These are phyloP conservation scores for Schizonepeta tenuifolia DNA, from an alignment of 257 asterid genomes.

Conservation along the genomic window DNA sequence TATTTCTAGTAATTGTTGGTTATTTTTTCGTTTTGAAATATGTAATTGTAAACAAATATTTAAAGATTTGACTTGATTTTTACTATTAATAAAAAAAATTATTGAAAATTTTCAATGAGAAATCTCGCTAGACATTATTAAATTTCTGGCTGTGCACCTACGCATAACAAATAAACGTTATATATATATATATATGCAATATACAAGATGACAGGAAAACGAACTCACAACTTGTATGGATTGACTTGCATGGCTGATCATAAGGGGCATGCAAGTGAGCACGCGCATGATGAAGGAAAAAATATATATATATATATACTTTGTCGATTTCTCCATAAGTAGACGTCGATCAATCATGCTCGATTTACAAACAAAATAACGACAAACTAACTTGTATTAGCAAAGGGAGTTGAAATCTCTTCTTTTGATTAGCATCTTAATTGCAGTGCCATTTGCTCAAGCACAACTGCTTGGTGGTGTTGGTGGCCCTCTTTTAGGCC, in stretches of 20 bases:
- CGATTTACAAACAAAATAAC: background rate
- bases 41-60: too few relatives aligned
- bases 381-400: background rate
- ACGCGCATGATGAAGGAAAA: slow-evolving; percentile 19
- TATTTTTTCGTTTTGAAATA: too few relatives aligned
- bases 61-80: too few relatives aligned
- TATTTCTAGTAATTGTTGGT: too few relatives aligned
- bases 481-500: slow-evolving; percentile 31
- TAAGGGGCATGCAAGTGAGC: slow-evolving; percentile 14
- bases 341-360: slow-evolving; percentile 6
- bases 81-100: too few relatives aligned
- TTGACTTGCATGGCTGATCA: slow-evolving; percentile 31
- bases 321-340: slow-evolving; percentile 26
- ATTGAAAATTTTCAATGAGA: too few relatives aligned
- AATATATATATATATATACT: background rate
- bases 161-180: background rate
- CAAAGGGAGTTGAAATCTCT: slow-evolving; percentile 40
- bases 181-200: background rate
- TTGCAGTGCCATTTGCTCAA: slow-evolving; percentile 43
- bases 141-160: too few relatives aligned
- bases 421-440: slow-evolving; percentile 36
- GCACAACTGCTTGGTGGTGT: slow-evolving; percentile 40
- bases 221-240: slow-evolving; percentile 21
- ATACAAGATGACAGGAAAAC: background rate
- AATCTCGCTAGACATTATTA: too few relatives aligned